Conservation (phyloP, 805 yeast species). For the Candida odintsovae region DNA sequence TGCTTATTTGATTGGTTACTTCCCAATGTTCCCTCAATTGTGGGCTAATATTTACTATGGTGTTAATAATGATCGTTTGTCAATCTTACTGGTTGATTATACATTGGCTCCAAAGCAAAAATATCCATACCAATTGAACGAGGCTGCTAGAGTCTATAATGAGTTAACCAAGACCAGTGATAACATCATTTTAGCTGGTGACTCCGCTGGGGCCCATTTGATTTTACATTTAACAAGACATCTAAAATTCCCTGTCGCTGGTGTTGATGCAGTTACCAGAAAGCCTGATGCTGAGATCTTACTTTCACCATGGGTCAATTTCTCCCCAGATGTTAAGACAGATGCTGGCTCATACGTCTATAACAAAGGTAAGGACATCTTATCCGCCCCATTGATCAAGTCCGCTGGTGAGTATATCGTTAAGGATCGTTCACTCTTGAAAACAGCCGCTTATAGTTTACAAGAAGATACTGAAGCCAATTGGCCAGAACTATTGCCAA, state of each 20-base stretch:
- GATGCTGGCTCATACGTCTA: not conserved
- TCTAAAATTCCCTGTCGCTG: not conserved
- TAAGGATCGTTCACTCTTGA: not conserved
- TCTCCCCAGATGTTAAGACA: constrained; percentile 4
- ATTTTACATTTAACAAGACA: constrained; percentile 15
- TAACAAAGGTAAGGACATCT: not conserved
- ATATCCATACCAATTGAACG: constrained; percentile 24
- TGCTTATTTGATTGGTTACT: constrained; percentile 9
- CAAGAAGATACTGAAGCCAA: constrained; percentile 4
- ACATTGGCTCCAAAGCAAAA: constrained; percentile 18
- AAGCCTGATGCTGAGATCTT: constrained; percentile 5
- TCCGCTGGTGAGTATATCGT: constrained; percentile 4
- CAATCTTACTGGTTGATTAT: constrained; percentile 25
- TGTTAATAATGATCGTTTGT: constrained; percentile 10
- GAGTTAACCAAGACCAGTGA: constrained; percentile 11
- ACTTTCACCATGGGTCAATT: constrained; percentile 15
- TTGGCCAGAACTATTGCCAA: constrained; percentile 8
- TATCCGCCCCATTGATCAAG: constrained; percentile 1
- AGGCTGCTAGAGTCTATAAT: constrained; percentile 17
- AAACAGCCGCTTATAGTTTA: constrained; percentile 1
- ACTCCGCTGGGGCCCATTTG: constrained; percentile 29
- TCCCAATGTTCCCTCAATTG: constrained; percentile 6
- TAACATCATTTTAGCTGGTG: constrained; percentile 23
- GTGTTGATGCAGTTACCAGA: not conserved
- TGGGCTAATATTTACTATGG: constrained; percentile 1